Base-by-base conservation (phyloP, 306 rosid genomes). In the Vicia sativa region DNA sequence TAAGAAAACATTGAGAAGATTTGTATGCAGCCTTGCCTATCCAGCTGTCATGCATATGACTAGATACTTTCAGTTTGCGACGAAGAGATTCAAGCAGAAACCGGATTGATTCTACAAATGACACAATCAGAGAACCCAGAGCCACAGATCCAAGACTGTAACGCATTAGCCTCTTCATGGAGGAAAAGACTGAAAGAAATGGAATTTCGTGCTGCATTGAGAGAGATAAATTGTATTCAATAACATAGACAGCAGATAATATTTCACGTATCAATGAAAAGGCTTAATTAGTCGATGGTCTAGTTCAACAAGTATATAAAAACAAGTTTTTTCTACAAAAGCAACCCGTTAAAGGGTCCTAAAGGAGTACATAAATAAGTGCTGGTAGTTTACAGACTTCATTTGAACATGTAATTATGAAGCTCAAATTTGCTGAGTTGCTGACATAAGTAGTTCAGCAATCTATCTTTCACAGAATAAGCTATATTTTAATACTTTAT, bases 121-220 rank as follows among this genome's bases (percentile, higher is more conserved):
- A 88, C 31, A 93, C 90, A 10, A 86, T 79, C 68, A 93, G 79
- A 75, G 99, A 93, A 75, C 97, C 99, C 13, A 93, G 87, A 68
- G 96, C 97, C 63, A 93, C 82, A 12, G 99, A 93, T 57, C 99
- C 99, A 9, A 93, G 91, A 77, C 81, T 79, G 79, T 93, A 93
- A 60, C 96, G 83, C 62, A 79, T 70, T 29, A 93, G 89, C 85
- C 95, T 81, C 72, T 82, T 88, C 91, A 87, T 85, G 44, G 96
- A 86, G 76, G 99, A 85, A 77, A 93, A 82, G n/a, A 93, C 99
- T 4, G 99, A 86, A 71, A 90, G 89, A 74, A 90, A 93, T 41
- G 96, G 95, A 76, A 93, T 93, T 59, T 90, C 97, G 9, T 82
- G 82, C 99, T 93, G 96, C 92, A 85, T 49, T 26, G 53, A 63